Base-by-base conservation (phyloP, 345 rosid genomes). In the Kandelia obovata region DNA sequence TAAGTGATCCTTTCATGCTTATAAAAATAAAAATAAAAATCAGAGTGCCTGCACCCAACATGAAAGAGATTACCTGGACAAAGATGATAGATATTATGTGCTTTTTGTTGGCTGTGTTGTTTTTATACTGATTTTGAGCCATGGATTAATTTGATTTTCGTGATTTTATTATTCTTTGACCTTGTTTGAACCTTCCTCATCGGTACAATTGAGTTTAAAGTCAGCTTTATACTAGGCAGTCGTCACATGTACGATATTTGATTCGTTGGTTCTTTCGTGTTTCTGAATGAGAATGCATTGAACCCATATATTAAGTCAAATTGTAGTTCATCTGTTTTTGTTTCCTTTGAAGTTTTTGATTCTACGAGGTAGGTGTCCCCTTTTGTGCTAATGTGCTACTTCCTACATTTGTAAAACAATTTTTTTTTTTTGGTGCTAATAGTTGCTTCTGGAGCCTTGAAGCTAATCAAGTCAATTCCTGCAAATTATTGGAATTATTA, bases 141-240 rank as follows among this genome's bases (percentile, higher is more conserved):
- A 37, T 62, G 13, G 16, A 27, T 67, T 55, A 69, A 32, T 60
- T 75, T 70, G 64, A 32, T 51, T 17, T 21, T 47, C 21, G 58
- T 58, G 60, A 68, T 19, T 65, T 77, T 75, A 53, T 64, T 65
- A 52, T 58, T 51, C 67, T 69, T 76, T 73, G 69, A 78, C 81
- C 49, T 17, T 71, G 34, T 35, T 70, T 71, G 20, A 76, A 73
- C 72, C 64, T 65, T 58, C 58, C 49, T 71, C 19, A 39, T 66
- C 37, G 7, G 23, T 53, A 70, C 34, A 43, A 75, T 72, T 71
- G 65, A 57, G 66, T 57, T 55, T 49, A 43, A 67, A 61, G 55
- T 71, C 63, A 34, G 27, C 61, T 78, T 68, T 65, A 52, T 77
- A 26, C 13, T 66, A 67, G 78, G 79, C 34, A 72, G 62, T 71